Percentiles rank a stretch among this genome's conserved stretches.
phyloP scores from a whole-genome alignment of 1,284 basidiomycete genomes.

The Pholiota adiposa region DNA sequence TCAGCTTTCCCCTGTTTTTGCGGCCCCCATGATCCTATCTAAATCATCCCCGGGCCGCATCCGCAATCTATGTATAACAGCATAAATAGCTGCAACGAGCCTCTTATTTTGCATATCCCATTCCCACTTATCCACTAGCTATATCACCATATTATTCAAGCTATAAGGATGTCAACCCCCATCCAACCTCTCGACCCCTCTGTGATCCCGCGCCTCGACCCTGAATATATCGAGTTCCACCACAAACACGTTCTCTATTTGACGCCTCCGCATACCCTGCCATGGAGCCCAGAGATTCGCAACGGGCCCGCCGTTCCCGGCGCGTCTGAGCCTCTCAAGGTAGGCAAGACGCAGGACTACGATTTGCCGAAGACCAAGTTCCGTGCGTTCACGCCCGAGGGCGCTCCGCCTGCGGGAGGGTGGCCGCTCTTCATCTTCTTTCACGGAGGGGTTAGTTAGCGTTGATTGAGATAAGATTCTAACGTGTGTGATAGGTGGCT shows the following conservation, averaged over 20 bases:
- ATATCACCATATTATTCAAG: neutral
- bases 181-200: slow-evolving; percentile 62
- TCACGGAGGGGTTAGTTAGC: slow-evolving; percentile 51
- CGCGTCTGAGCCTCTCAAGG: slow-evolving; percentile 53
- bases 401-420: slow-evolving; percentile 47
- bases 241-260: slow-evolving; percentile 49
- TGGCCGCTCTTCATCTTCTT: slow-evolving; percentile 69
- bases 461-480: neutral
- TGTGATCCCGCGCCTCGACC: slow-evolving; percentile 57
- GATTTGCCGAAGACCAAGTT: slow-evolving; percentile 49
- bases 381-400: slow-evolving; percentile 63
- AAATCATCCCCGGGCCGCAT: neutral
- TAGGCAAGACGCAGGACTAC: slow-evolving; percentile 56
- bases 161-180: slow-evolving; percentile 12
- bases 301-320: slow-evolving; percentile 59
- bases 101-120: neutral
- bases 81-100: neutral
- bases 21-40: neutral
- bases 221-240: slow-evolving; percentile 68
- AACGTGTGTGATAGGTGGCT: slow-evolving; percentile 51
- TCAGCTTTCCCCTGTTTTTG: neutral
- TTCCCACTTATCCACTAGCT: neutral
- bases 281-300: slow-evolving; percentile 63
- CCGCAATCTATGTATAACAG: neutral
- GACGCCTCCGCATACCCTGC: slow-evolving; percentile 55